A percentile compares a stretch with the other conserved stretches of the same genome.
phyloP scores from a whole-genome alignment of 208 protist genomes.

The Acanthamoeba lenticulata region DNA sequence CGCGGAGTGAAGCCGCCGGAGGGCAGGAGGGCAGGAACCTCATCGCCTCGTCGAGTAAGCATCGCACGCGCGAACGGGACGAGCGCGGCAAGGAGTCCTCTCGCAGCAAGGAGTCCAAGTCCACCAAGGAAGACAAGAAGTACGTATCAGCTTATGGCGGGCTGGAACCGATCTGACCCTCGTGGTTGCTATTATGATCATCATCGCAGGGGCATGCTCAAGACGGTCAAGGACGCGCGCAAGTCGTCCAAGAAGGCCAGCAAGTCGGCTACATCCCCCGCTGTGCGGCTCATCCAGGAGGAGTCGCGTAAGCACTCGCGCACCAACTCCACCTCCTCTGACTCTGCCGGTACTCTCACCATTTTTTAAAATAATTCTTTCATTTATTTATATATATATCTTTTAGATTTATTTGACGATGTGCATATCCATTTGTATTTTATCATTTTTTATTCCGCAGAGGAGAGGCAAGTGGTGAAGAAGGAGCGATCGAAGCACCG shows the following conservation, averaged over 20 bases:
- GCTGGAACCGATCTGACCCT: neutral
- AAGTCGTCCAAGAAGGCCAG: neutral
- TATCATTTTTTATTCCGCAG: neutral
- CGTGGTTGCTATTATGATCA: neutral
- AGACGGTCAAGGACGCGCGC: neutral
- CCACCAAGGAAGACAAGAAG: neutral
- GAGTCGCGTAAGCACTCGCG: neutral
- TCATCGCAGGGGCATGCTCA: neutral
- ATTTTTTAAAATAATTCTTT: neutral
- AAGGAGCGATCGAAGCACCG: slow-evolving; percentile 48
- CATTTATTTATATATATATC: too few relatives aligned
- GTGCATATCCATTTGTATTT: too few relatives aligned
- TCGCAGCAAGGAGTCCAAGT: neutral
- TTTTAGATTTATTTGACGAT: neutral
- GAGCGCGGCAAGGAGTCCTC: neutral
- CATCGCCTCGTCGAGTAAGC: neutral
- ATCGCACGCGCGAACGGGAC: neutral
- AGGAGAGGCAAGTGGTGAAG: slow-evolving; percentile 14
- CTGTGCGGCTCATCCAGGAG: neutral
- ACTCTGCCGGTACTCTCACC: neutral
- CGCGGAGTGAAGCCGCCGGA: too few relatives aligned
- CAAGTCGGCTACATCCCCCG: neutral
- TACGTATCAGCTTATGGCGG: too few relatives aligned
- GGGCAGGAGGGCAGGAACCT: neutral
- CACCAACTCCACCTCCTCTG: neutral